Percentiles rank a stretch among this genome's conserved stretches.
phyloP scores from a whole-genome alignment of 371 early-diverging fungal genomes.

The Mucor lusitanicus region DNA sequence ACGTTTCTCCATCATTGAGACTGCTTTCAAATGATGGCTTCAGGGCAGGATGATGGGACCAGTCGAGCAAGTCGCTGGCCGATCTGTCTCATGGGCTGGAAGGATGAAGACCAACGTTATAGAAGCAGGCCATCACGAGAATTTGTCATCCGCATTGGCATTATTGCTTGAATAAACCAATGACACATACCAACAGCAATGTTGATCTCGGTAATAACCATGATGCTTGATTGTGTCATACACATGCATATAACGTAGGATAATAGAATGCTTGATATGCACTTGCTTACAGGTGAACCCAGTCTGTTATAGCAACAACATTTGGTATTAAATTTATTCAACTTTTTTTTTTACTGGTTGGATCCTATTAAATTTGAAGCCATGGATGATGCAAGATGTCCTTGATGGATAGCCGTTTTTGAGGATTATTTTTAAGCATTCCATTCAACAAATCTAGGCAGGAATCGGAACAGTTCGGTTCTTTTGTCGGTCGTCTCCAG shows the following conservation, averaged over 20 bases:
- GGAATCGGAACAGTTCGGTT: conserved; percentile 29
- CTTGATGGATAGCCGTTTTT: conserved; percentile 48
- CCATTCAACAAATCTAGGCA: conserved; percentile 54
- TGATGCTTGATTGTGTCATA: background rate
- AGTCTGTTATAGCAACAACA: too few relatives aligned
- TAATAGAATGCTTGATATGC: too few relatives aligned
- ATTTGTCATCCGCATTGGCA: background rate
- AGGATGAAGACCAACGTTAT: background rate
- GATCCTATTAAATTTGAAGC: conserved; percentile 14
- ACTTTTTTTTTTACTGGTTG: background rate
- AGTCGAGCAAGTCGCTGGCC: background rate
- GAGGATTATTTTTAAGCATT: conserved; percentile 59
- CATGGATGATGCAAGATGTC: conserved; percentile 64
- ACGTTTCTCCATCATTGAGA: background rate
- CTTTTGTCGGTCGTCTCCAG: conserved; percentile 27
- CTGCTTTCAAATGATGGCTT: background rate
- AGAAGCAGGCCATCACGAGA: too few relatives aligned
- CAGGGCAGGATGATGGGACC: background rate
- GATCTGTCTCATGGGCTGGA: background rate
- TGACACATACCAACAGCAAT: background rate
- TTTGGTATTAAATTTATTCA: background rate
- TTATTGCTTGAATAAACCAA: background rate
- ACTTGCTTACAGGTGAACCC: too few relatives aligned
- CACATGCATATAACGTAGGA: background rate
- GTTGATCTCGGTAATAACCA: background rate